Base-by-base conservation (phyloP, 352 stramenopile species). In the Lagenidium sp. region DNA sequence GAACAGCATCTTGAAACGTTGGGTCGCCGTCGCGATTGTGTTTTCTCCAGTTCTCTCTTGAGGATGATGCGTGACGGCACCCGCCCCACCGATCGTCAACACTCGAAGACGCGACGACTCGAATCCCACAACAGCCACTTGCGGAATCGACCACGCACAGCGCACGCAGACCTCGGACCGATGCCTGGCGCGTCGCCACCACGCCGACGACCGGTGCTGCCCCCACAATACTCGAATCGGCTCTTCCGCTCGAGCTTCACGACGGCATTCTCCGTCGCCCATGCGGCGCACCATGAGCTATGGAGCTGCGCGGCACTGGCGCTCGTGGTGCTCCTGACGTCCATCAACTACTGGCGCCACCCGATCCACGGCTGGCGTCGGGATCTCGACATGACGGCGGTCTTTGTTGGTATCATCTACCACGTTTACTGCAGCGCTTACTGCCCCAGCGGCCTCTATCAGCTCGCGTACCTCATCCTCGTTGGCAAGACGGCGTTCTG, bases 261-360 rank as follows among this genome's bases (percentile, higher is more conserved):
- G 36, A 86, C 75, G 10, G 75, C 61, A 46, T 63, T 76, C 47
- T 91, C 75, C 15, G 73, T 91, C 20, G 41, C 53, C 6, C 44
- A 68, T 23, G 74, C 78, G 7, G 53, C 65, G 29, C 55, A 51
- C 16, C 57, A 73, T 42, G 57, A 82, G 54, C 61, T 88, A 31
- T 91, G 73, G 72, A 59, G 47, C 28, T 91, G 78, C 53, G 67
- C 72, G 1, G 57, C 57, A 15, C 55, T 80, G 47, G 70, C 75
- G 44, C 59, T 84, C 22, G 42, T 88, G 34, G 75, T 91, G 47
- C 61, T 88, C 38, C 55, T 85, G 46, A 90, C 78, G 53, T 90
- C 78, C 50, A 64, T 91, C 61, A 88, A 91, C 66, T 91, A 87
- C 58, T 91, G 75, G 78, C 78, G 75, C 26, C 42, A 85, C 36